These are phyloP conservation scores for Peronospora tabacina DNA, from an alignment of 352 stramenopile species.

Conservation along the genomic window DNA sequence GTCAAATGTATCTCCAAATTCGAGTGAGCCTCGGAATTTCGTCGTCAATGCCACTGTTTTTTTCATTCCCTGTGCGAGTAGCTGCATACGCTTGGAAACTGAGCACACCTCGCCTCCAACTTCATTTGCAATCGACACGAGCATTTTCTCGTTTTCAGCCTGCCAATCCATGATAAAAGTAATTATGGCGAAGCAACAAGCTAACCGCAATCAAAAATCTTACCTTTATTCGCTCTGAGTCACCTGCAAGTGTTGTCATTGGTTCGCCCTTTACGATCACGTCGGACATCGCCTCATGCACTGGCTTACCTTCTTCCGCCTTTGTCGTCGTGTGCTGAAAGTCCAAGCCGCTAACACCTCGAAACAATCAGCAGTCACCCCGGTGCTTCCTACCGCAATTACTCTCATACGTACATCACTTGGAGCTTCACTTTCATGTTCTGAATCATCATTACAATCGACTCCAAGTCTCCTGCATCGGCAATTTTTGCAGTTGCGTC, in stretches of 20 bases:
- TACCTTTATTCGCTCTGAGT: conserved; percentile 20
- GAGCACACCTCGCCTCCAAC: conserved; percentile 59
- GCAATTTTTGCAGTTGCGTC: conserved; percentile 56
- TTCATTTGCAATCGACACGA: conserved; percentile 67
- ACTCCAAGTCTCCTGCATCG: conserved; percentile 54
- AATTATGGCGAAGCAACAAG: neutral
- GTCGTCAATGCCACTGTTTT: conserved; percentile 59
- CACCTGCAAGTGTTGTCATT: conserved; percentile 4
- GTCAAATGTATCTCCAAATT: conserved; percentile 54
- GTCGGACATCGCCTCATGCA: conserved; percentile 19
- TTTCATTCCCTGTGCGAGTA: conserved; percentile 73
- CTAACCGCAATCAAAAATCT: neutral
- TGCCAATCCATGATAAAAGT: conserved; percentile 7
- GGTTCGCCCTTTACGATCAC: conserved; percentile 24
- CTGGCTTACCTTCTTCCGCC: conserved; percentile 17
- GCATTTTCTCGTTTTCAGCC: conserved; percentile 80
- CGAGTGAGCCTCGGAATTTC: conserved; percentile 67
- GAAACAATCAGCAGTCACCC: neutral
- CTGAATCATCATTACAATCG: conserved; percentile 67
- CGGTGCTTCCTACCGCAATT: neutral
- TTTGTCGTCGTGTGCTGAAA: conserved; percentile 47
- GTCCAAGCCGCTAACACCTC: conserved; percentile 41
- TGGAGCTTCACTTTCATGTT: conserved; percentile 75
- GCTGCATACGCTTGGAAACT: conserved; percentile 63
- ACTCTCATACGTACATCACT: conserved; percentile 46